Conservation (phyloP, 306 rosid genomes). For the Prunus dulcis region DNA sequence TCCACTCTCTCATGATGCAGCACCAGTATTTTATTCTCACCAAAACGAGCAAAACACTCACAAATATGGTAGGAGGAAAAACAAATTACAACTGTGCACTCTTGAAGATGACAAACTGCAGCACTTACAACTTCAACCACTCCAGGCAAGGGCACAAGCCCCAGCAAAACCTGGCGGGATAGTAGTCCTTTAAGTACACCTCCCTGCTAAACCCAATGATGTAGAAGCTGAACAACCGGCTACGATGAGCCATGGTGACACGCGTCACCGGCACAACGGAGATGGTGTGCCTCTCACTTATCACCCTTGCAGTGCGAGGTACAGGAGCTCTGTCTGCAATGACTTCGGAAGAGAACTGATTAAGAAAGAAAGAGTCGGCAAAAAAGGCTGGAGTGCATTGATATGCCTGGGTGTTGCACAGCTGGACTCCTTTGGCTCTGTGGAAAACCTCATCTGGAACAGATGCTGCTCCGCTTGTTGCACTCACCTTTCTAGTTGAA, state of each 20-base stretch:
- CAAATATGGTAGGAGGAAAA: neutral
- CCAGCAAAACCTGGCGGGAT: conserved; percentile 88
- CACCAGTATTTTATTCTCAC: neutral
- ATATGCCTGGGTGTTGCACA: conserved; percentile 93
- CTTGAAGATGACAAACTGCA: conserved; percentile 10
- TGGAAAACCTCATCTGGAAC: conserved; percentile 94
- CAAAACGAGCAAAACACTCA: neutral
- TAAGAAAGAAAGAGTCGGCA: conserved; percentile 86
- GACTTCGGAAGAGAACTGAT: conserved; percentile 88
- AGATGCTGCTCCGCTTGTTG: conserved; percentile 90
- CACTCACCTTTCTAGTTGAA: conserved; percentile 78
- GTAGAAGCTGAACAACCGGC: conserved; percentile 78
- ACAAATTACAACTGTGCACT: neutral
- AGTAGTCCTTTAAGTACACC: conserved; percentile 83
- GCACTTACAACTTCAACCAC: conserved; percentile 71
- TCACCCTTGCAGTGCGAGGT: conserved; percentile 70
- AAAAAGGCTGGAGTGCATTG: conserved; percentile 91
- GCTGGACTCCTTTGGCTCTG: conserved; percentile 78
- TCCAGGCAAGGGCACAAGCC: conserved; percentile 96
- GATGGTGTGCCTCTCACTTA: conserved; percentile 86
- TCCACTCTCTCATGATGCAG: neutral
- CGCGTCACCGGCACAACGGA: conserved; percentile 89
- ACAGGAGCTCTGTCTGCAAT: conserved; percentile 76
- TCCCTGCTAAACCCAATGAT: conserved; percentile 74
- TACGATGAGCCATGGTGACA: conserved; percentile 69